Base-by-base conservation (phyloP, 441 rosid species). In the Eugenia klotzschiana region DNA sequence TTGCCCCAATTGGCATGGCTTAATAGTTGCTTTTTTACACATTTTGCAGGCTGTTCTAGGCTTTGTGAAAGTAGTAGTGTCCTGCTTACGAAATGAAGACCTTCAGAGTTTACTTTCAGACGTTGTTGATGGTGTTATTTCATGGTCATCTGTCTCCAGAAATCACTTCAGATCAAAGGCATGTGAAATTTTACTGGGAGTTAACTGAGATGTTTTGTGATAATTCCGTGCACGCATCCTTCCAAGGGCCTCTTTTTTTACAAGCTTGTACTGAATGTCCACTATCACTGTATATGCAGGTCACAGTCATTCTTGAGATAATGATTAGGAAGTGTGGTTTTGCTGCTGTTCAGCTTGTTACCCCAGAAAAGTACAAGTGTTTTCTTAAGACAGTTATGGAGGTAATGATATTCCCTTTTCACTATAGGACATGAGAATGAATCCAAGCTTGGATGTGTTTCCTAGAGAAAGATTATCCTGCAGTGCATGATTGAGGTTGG, bases 91-190 rank as follows among this genome's bases (percentile, higher is more conserved):
- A 82, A 86, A 93, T 13, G 89, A 92, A 86, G 98, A 93, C 87
- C 91, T 95, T 88, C 95, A 88, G 84, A 88, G 81, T 85, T 90
- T 92, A 84, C 91, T 93, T 20, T 50, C 91, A 16, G 96, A 93
- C 69, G 82, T 94, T 41, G 83, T 91, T 79, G 86, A 53, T 82
- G 93, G 89, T 88, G 86, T 96, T 85, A 92, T 95, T 40, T 93
- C 92, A 6, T 95, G 97, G 98, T 94, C 98, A 81, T 88, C 92
- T 87, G 92, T 95, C 82, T 95, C 99, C 8, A 92, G 99, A 89
- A 89, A 94, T 88, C 98, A 95, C 89, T 95, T 96, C 86, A 91
- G 92, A 88, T 91, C 91, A 8, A 95, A 96, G 98, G 99, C 86
- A 87, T 82, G 53, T 77, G 43, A 58, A 84, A 51, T 69, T 74